Percentiles rank a stretch among this genome's conserved stretches.
phyloP scores from a whole-genome alignment of 192 early-diverging fungal genomes.

The Backusella tarrabulga region DNA sequence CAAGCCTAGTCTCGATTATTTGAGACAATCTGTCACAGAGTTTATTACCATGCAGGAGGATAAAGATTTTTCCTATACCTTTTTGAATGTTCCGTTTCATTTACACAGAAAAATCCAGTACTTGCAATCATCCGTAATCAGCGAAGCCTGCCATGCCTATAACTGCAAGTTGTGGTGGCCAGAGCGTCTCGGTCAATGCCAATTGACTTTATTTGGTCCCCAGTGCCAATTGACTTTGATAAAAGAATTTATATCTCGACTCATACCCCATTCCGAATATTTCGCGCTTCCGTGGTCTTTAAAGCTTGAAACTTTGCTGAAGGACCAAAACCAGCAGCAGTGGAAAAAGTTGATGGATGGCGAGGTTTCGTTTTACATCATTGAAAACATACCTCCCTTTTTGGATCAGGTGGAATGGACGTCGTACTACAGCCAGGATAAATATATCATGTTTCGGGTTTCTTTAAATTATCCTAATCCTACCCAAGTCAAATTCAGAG shows the following conservation, averaged over 20 bases:
- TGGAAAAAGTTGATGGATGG: background rate
- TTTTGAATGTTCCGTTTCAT: slow-evolving; percentile 32
- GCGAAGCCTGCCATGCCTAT: slow-evolving; percentile 47
- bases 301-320: background rate
- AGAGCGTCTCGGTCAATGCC: slow-evolving; percentile 56
- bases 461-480: background rate
- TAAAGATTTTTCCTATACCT: slow-evolving; percentile 42
- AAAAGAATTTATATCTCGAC: slow-evolving; percentile 41
- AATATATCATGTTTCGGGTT: slow-evolving; percentile 8
- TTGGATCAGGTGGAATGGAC: background rate
- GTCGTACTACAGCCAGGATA: background rate
- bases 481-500: background rate
- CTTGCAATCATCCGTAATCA: slow-evolving; percentile 2
- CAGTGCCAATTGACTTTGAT: slow-evolving; percentile 51
- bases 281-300: background rate
- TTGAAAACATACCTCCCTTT: background rate
- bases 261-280: slow-evolving; percentile 38
- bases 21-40: slow-evolving; percentile 67
- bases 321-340: background rate
- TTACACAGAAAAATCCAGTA: slow-evolving; percentile 28
- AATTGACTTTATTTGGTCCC: slow-evolving; percentile 52
- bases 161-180: slow-evolving; percentile 60
- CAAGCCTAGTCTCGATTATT: slow-evolving; percentile 53
- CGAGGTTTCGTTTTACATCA: background rate
- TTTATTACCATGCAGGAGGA: slow-evolving; percentile 44